Percentiles rank a stretch among this genome's conserved stretches.
Conservation (phyloP, 768 basidiomycete species). For the Pulveroboletus sp. region DNA sequence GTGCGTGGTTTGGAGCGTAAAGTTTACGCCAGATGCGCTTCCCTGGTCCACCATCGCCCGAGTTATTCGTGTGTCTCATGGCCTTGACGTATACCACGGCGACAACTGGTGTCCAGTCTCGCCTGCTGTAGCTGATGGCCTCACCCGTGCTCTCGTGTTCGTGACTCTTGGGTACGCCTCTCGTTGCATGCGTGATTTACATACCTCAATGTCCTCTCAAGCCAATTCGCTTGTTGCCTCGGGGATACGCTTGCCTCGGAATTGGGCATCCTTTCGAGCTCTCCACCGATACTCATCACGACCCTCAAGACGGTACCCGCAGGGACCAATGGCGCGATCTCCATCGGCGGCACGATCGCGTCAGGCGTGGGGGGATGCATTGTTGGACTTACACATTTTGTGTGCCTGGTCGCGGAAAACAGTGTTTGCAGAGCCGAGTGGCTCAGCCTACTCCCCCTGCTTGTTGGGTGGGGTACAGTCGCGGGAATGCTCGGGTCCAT, state of each 20-base stretch:
- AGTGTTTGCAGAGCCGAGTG: conserved; percentile 42
- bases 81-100: conserved; percentile 32
- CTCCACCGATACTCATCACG: conserved; percentile 72
- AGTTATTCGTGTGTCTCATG: conserved; percentile 9
- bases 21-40: conserved; percentile 44
- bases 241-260: conserved; percentile 94
- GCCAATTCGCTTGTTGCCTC: conserved; percentile 84
- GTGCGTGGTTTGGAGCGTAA: conserved; percentile 57
- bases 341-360: conserved; percentile 66
- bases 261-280: conserved; percentile 76
- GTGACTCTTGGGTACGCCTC: conserved; percentile 56
- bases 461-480: conserved; percentile 56
- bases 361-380: conserved; percentile 68
- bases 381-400: conserved; percentile 61
- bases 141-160: conserved; percentile 61
- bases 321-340: conserved; percentile 89
- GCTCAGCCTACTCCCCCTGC: conserved; percentile 34
- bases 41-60: conserved; percentile 32
- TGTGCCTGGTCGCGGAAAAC: conserved; percentile 60
- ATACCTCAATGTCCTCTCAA: conserved; percentile 24
- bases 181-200: background rate
- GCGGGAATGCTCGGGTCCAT: conserved; percentile 79
- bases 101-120: conserved; percentile 61
- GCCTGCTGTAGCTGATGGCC: conserved; percentile 38
- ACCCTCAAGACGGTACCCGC: conserved; percentile 71